Evolutionary conservation across 495 filamentous ascomycete genomes (phyloP), one percentile per base, ranked within the genome.

Genomic region (Podospora anserina): DNA sequence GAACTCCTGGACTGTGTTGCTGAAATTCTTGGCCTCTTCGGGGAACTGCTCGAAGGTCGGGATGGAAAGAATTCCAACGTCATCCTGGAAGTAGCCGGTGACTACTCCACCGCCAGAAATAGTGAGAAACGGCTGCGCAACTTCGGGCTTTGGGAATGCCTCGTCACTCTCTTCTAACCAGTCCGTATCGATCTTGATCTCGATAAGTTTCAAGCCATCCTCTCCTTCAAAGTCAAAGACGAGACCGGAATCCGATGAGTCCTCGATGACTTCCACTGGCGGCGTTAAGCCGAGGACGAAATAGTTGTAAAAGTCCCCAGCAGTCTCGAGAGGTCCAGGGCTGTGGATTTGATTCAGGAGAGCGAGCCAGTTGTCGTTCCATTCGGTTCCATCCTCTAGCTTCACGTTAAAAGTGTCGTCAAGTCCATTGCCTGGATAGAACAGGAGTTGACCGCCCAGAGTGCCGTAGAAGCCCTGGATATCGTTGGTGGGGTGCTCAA

Each of bases 261-360:
- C 60, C 16, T 34, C 20, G 66, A 49, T 30, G 70, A 60, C 26
- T 28, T 58, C 55, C 6, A 75, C 74, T 2, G 68, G 73, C 9
- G 79, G 79, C 63, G 69, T 68, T 63, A 75, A 71, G 2, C 80
- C 81, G 2, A 84, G 73, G 20, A 84, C 81, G 69, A 84, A 84
- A 70, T 77, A 82, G 66, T 83, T 80, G 72, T 82, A 85, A 59
- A 83, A 81, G 66, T 86, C 84, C 26, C 80, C 81, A 7, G 79
- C 82, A 23, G 80, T 86, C 28, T 77, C 76, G 19, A 87, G 70
- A 7, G 80, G 77, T 0, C 82, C 81, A 3, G 80, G 82, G 28
- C 67, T 61, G 4, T 71, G 69, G 13, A 74, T 72, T 60, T 74
- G 64, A 64, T 72, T 76, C 68, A 78, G 84, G 11, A 80, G 49